These are phyloP conservation scores for Eutrema yunnanense DNA, from an alignment of 345 rosid genomes.

Conservation along the genomic window DNA sequence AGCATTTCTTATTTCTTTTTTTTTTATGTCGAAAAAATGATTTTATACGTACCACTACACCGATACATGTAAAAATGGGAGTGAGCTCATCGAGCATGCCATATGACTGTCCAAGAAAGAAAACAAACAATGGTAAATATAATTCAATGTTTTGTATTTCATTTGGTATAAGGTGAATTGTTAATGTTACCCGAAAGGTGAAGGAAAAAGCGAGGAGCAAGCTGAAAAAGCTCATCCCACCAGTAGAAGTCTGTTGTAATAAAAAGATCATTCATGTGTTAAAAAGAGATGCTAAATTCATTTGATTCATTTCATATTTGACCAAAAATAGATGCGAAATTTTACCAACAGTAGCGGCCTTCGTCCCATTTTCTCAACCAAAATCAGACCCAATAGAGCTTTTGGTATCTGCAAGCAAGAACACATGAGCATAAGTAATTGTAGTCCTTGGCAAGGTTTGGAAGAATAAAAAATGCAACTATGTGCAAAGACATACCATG, in stretches of 20 bases:
- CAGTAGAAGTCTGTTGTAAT: slow-evolving; percentile 43
- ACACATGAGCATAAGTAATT: not conserved
- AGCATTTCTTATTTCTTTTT: not conserved
- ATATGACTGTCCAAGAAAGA: slow-evolving; percentile 19
- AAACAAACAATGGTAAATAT: not conserved
- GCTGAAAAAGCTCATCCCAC: slow-evolving; percentile 36
- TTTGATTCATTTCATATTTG: not conserved
- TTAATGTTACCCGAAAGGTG: slow-evolving; percentile 40
- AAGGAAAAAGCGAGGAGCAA: slow-evolving; percentile 44
- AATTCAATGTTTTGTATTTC: not conserved
- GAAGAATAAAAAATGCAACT: not conserved
- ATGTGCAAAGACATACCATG: slow-evolving; percentile 29
- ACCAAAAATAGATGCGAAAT: not conserved
- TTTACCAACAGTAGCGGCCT: slow-evolving; percentile 43
- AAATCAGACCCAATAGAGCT: slow-evolving; percentile 13
- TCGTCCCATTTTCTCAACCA: slow-evolving; percentile 48
- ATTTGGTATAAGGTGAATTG: not conserved
- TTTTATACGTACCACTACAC: slow-evolving; percentile 27
- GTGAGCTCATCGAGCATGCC: slow-evolving; percentile 29
- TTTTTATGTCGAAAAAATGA: not conserved
- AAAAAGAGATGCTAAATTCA: not conserved
- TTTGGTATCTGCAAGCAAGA: slow-evolving; percentile 29
- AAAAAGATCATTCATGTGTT: not conserved
- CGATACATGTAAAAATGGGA: slow-evolving; percentile 29
- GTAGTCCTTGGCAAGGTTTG: not conserved